Evolutionary conservation across 2,329 filamentous ascomycete species (phyloP).

Genomic region (Colletotrichum sp.): DNA sequence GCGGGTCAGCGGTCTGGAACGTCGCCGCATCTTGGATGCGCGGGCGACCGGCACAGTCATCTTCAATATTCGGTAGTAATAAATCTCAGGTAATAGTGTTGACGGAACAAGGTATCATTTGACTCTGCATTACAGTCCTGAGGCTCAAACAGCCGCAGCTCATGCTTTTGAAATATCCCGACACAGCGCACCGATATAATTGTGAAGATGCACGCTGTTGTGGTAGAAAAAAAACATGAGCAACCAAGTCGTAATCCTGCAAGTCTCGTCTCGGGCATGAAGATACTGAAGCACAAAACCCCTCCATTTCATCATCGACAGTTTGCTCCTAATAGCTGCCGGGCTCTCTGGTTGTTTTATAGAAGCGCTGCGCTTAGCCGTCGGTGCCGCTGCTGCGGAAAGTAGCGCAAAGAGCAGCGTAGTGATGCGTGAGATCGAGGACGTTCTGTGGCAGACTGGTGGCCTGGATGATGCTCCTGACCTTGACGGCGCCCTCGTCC

Average conservation of each 20-base stretch:
- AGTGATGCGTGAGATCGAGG: constrained; percentile 93
- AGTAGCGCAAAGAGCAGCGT: constrained; percentile 90
- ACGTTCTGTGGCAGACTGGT: constrained; percentile 93
- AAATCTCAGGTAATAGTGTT: not conserved
- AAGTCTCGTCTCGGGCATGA: not conserved
- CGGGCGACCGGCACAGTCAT: not conserved
- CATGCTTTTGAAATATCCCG: constrained; percentile 7
- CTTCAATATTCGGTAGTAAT: not conserved
- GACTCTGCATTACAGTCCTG: constrained; percentile 12
- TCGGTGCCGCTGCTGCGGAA: constrained; percentile 95
- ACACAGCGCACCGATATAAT: constrained; percentile 1
- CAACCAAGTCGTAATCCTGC: not conserved
- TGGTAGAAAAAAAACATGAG: not conserved
- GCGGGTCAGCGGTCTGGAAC: not conserved
- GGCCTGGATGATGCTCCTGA: constrained; percentile 95
- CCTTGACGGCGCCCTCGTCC: constrained; percentile 96
- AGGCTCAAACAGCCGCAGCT: not conserved
- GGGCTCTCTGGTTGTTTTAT: not conserved
- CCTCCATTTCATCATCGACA: not conserved
- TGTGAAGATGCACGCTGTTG: not conserved
- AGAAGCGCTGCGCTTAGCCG: constrained; percentile 54
- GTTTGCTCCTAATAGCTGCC: not conserved
- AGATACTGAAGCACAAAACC: not conserved
- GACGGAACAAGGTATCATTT: constrained; percentile 19
- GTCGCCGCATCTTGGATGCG: not conserved